Conservation (phyloP, 2,329 filamentous ascomycete species). For the Tolypocladium tundrense region DNA sequence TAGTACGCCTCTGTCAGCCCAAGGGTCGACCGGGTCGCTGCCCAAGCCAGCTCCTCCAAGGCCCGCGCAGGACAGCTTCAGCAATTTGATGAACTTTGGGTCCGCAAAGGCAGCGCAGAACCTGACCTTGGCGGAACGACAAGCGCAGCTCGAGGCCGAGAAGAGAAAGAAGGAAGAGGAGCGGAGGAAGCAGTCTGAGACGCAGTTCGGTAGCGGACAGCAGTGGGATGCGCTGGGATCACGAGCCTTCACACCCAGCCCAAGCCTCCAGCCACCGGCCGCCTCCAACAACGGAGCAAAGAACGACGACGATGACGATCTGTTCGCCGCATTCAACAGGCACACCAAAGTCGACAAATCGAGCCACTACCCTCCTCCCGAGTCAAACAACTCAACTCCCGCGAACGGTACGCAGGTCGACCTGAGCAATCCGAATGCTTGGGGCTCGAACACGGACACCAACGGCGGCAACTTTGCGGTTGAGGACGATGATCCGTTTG, state of each 20-base stretch:
- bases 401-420: constrained; percentile 34
- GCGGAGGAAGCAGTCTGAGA: constrained; percentile 58
- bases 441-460: constrained; percentile 24
- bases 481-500: constrained; percentile 86
- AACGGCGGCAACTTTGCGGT: constrained; percentile 31
- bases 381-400: constrained; percentile 34
- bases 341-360: constrained; percentile 58
- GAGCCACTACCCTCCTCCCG: constrained; percentile 50
- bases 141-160: constrained; percentile 54
- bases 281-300: constrained; percentile 6
- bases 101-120: constrained; percentile 53
- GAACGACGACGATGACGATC: constrained; percentile 43
- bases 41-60: constrained; percentile 37
- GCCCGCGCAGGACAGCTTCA: constrained; percentile 62
- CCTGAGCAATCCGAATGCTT: constrained; percentile 43
- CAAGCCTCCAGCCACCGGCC: constrained; percentile 12
- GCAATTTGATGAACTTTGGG: constrained; percentile 57
- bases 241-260: constrained; percentile 31
- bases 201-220: constrained; percentile 65
- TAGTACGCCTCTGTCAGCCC: constrained; percentile 45
- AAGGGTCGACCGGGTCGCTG: constrained; percentile 30
- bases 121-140: constrained; percentile 68
- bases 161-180: constrained; percentile 66
- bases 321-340: constrained; percentile 58
- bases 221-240: constrained; percentile 68